Conservation (phyloP, 1,284 basidiomycete genomes). For the Ustilago crameri region DNA sequence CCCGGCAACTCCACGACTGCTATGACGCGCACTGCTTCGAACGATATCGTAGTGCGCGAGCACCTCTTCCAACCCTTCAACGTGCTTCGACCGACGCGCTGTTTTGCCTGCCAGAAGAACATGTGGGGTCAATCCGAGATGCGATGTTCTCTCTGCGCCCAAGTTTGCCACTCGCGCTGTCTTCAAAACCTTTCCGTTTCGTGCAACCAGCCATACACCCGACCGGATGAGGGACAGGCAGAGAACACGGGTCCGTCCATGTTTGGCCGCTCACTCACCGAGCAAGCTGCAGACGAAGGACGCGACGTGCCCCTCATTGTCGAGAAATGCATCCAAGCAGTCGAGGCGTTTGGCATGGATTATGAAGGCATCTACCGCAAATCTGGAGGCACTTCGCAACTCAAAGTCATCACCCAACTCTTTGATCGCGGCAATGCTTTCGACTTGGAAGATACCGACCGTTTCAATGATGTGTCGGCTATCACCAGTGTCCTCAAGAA, state of each 20-base stretch:
- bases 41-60: slow-evolving; percentile 67
- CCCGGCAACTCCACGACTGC: slow-evolving; percentile 2
- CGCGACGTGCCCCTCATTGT: slow-evolving; percentile 86
- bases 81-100: slow-evolving; percentile 86
- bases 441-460: slow-evolving; percentile 84
- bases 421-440: slow-evolving; percentile 94
- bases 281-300: slow-evolving; percentile 82
- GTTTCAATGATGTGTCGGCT: slow-evolving; percentile 96
- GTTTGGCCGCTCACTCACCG: slow-evolving; percentile 86
- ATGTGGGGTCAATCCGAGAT: slow-evolving; percentile 94
- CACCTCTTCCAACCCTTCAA: slow-evolving; percentile 92
- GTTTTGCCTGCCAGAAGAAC: slow-evolving; percentile 95
- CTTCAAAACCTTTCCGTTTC: slow-evolving; percentile 55
- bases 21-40: slow-evolving; percentile 40
- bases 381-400: slow-evolving; percentile 90
- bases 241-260: slow-evolving; percentile 75
- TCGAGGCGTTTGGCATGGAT: slow-evolving; percentile 74
- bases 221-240: slow-evolving; percentile 48
- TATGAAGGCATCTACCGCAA: slow-evolving; percentile 98
- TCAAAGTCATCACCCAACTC: slow-evolving; percentile 90
- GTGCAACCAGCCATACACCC: slow-evolving; percentile 56
- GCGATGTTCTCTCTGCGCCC: slow-evolving; percentile 75
- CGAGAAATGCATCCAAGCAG: slow-evolving; percentile 77
- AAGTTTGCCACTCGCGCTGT: slow-evolving; percentile 59
- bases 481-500: slow-evolving; percentile 96